A percentile compares a stretch with the other conserved stretches of the same genome.
Conservation (phyloP, 306 rosid species). For the Aeschynomene evenia region DNA sequence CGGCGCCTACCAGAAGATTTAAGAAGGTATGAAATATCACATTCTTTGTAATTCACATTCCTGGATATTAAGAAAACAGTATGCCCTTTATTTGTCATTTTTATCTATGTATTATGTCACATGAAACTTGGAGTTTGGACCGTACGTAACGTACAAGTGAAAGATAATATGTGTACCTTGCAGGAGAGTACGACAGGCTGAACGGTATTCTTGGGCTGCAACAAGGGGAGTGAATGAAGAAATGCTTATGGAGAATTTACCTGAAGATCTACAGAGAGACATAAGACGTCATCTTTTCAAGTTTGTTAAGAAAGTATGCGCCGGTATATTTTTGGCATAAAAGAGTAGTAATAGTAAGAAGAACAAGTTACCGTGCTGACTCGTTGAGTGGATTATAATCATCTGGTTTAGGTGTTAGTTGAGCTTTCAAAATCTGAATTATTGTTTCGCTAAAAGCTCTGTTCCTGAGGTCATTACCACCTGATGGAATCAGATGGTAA, state of each 20-base stretch:
- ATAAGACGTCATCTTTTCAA: constrained; percentile 84
- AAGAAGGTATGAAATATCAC: constrained; percentile 2
- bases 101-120: neutral
- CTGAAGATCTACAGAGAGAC: constrained; percentile 84
- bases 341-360: constrained; percentile 2
- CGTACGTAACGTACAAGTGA: neutral
- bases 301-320: constrained; percentile 34
- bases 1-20: constrained; percentile 30
- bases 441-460: neutral
- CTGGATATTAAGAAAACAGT: neutral
- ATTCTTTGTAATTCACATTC: neutral
- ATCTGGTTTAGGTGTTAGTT: neutral
- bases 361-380: neutral
- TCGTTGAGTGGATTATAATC: neutral
- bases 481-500: neutral
- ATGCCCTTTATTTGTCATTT: neutral
- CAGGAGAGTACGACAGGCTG: constrained; percentile 76
- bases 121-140: neutral
- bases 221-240: constrained; percentile 92
- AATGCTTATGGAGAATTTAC: constrained; percentile 64
- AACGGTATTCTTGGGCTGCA: constrained; percentile 84
- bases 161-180: neutral
- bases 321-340: neutral
- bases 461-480: neutral
- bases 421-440: neutral